These are phyloP conservation scores for Linnemannia schmuckeri DNA, from an alignment of 192 early-diverging fungal species.

Conservation along the genomic window DNA sequence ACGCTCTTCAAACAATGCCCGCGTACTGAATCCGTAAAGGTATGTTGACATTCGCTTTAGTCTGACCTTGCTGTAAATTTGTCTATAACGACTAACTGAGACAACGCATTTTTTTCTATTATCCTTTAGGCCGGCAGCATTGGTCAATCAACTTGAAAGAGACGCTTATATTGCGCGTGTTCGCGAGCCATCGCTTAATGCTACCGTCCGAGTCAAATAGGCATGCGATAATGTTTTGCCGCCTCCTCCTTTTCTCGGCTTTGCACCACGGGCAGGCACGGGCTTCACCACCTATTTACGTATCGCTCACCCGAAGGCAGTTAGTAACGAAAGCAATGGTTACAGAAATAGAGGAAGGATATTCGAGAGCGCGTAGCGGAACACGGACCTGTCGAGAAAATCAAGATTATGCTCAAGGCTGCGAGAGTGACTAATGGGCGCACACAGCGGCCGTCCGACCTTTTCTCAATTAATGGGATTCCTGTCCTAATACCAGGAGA, in stretches of 20 bases:
- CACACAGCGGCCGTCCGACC: conserved; percentile 19
- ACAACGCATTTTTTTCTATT: background rate
- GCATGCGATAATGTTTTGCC: background rate
- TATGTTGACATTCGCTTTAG: background rate
- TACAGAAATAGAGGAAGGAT: too few relatives aligned
- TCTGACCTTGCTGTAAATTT: background rate
- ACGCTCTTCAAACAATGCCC: background rate
- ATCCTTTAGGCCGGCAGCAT: background rate
- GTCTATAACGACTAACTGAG: background rate
- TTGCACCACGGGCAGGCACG: background rate
- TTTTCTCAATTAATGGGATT: conserved; percentile 6
- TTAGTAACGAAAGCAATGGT: background rate
- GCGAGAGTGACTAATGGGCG: conserved; percentile 6
- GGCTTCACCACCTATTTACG: background rate
- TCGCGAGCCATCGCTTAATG: background rate
- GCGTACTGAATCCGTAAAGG: background rate
- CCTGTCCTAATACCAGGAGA: conserved; percentile 18
- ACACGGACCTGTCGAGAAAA: background rate
- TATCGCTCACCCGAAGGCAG: background rate
- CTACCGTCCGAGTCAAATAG: background rate
- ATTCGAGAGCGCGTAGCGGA: conserved; percentile 4
- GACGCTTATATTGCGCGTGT: background rate
- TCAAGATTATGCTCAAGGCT: conserved; percentile 13
- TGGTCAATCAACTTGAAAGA: background rate
- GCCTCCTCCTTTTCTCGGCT: background rate